These are phyloP conservation scores for Phaeophleospora eucalypticola DNA, from an alignment of 2,329 filamentous ascomycete species.

Conservation along the genomic window DNA sequence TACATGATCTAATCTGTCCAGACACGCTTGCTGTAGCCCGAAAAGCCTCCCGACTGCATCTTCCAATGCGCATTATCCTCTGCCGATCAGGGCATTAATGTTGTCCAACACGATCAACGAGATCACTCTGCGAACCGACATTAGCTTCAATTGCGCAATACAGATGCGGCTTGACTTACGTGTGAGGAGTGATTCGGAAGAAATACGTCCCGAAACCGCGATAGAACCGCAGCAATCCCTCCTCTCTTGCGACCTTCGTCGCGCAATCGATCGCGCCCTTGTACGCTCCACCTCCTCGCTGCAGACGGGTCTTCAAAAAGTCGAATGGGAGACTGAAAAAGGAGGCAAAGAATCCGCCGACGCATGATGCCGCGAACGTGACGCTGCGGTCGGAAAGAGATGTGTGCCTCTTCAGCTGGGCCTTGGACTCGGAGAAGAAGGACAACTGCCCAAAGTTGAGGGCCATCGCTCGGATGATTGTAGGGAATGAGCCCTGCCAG, in stretches of 20 bases:
- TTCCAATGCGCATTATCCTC: not conserved
- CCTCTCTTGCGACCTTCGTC: conserved; percentile 76
- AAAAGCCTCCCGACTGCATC: too few species aligned
- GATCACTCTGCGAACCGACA: conserved; percentile 9
- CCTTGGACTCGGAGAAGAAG: conserved; percentile 95
- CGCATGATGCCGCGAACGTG: conserved; percentile 76
- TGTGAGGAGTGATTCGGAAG: conserved; percentile 24
- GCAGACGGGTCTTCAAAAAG: conserved; percentile 93
- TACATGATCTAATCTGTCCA: not conserved
- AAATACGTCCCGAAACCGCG: conserved; percentile 95
- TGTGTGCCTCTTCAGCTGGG: conserved; percentile 68
- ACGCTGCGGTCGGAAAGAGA: conserved; percentile 58
- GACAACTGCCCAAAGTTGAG: conserved; percentile 95
- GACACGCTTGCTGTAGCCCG: too few species aligned
- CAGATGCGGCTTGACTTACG: conserved; percentile 4
- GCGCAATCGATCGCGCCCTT: conserved; percentile 85
- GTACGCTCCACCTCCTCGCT: conserved; percentile 86
- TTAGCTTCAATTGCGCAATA: conserved; percentile 1
- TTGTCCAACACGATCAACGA: conserved; percentile 21
- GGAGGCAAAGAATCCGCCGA: conserved; percentile 92
- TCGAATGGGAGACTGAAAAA: conserved; percentile 96
- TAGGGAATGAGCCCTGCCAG: conserved; percentile 86
- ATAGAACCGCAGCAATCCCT: conserved; percentile 85
- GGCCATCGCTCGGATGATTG: conserved; percentile 90
- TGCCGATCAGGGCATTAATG: conserved; percentile 8